These are phyloP conservation scores for Hemisphaericaspora xylofermentans DNA, from an alignment of 1,139 yeast species.

Conservation along the genomic window DNA sequence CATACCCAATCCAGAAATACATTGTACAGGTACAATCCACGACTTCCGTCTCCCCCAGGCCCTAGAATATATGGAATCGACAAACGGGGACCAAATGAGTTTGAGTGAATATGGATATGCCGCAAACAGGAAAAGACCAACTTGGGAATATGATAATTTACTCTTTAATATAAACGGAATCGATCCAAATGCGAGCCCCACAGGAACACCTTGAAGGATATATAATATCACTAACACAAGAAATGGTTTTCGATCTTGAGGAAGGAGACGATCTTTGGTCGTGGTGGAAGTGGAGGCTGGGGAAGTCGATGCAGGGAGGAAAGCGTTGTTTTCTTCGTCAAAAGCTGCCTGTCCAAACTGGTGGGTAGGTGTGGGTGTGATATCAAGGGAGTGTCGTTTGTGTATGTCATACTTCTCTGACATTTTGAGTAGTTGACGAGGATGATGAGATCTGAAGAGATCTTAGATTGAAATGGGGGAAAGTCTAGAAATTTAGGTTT, in stretches of 20 bases:
- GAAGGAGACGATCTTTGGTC: slow-evolving; percentile 24
- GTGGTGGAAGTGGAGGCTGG: background rate
- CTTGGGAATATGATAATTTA: slow-evolving; percentile 80
- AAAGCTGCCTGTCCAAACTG: slow-evolving; percentile 24
- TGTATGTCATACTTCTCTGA: background rate
- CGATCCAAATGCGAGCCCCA: slow-evolving; percentile 93
- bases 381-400: background rate
- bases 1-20: slow-evolving; percentile 68
- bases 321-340: slow-evolving; percentile 35
- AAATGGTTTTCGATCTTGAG: slow-evolving; percentile 67
- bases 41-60: slow-evolving; percentile 79
- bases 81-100: slow-evolving; percentile 93
- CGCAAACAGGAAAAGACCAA: slow-evolving; percentile 87
- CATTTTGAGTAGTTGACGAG: background rate
- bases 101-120: slow-evolving; percentile 93
- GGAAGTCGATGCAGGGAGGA: slow-evolving; percentile 17
- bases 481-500: too few species aligned
- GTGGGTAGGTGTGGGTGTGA: background rate
- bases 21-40: slow-evolving; percentile 94
- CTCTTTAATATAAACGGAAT: slow-evolving; percentile 89
- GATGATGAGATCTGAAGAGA: too few species aligned
- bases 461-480: too few species aligned
- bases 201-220: slow-evolving; percentile 90
- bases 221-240: slow-evolving; percentile 69
- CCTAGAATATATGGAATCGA: slow-evolving; percentile 75